Percentiles rank a stretch among this genome's conserved stretches.
Conservation (phyloP, 2,329 filamentous ascomycete species). For the Exophiala sp. region DNA sequence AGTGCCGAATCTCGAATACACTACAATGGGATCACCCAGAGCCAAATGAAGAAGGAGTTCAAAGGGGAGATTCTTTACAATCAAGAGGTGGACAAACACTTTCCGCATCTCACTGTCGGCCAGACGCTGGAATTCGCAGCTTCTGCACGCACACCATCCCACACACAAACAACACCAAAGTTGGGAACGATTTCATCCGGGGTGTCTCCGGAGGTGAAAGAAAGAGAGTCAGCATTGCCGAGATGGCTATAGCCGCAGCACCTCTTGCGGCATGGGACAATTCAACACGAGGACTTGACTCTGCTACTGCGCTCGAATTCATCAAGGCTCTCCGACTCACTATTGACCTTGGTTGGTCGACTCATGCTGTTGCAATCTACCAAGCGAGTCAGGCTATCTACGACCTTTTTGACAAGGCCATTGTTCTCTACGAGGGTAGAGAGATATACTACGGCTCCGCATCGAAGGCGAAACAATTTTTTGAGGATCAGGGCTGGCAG, state of each 20-base stretch:
- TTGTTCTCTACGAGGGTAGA: conserved; percentile 71
- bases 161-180: conserved; percentile 46
- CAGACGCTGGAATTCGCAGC: conserved; percentile 45
- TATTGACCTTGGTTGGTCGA: conserved; percentile 48
- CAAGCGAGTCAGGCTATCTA: conserved; percentile 51
- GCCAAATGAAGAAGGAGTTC: conserved; percentile 72
- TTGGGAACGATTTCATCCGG: conserved; percentile 56
- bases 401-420: conserved; percentile 69
- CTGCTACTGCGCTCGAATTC: conserved; percentile 58
- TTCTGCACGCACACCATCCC: conserved; percentile 49
- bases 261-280: conserved; percentile 47
- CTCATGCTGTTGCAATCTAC: conserved; percentile 58
- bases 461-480: conserved; percentile 59
- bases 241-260: conserved; percentile 46
- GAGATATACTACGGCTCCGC: conserved; percentile 74
- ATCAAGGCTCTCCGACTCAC: conserved; percentile 51
- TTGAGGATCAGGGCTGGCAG: conserved; percentile 65
- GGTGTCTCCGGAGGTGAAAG: conserved; percentile 61
- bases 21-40: conserved; percentile 68
- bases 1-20: conserved; percentile 69
- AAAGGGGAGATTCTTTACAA: conserved; percentile 85
- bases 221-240: conserved; percentile 61
- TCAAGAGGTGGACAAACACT: conserved; percentile 78
- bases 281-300: conserved; percentile 51
- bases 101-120: conserved; percentile 52